Conservation (phyloP, 345 rosid species). For the Sonneratia alba region DNA sequence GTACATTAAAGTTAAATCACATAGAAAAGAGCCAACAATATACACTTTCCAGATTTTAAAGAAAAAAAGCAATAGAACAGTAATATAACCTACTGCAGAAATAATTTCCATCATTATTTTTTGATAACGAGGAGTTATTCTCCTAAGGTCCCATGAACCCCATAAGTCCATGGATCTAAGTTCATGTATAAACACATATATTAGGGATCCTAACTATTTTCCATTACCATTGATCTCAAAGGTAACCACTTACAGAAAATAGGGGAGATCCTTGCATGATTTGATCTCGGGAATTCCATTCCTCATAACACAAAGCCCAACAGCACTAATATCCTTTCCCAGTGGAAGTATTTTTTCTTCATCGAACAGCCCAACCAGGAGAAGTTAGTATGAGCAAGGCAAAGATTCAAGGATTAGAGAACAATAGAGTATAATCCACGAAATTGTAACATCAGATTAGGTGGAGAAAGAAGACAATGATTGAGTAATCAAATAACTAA, state of each 20-base stretch:
- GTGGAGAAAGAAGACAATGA: background rate
- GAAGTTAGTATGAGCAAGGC: slow-evolving; percentile 6
- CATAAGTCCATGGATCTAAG: no score
- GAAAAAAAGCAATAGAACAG: no score
- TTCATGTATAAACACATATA: no score
- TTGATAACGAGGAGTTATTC: no score
- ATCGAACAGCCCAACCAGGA: slow-evolving; percentile 81
- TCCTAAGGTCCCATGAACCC: no score
- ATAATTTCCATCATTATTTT: no score
- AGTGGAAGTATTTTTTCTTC: slow-evolving; percentile 89
- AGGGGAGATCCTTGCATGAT: slow-evolving; percentile 81
- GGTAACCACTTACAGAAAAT: slow-evolving; percentile 60
- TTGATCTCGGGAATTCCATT: slow-evolving; percentile 69
- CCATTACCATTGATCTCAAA: background rate
- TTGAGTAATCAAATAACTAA: background rate
- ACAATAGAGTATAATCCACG: background rate
- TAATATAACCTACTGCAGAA: no score
- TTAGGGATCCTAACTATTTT: background rate
- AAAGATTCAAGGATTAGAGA: background rate
- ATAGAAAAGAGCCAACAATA: no score
- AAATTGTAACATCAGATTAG: background rate
- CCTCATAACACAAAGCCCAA: slow-evolving; percentile 51
- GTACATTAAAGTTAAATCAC: no score
- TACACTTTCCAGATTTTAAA: no score
- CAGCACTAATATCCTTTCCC: slow-evolving; percentile 57